These are phyloP conservation scores for Apiospora phragmitis DNA, from an alignment of 2,329 filamentous ascomycete genomes.

Conservation along the genomic window DNA sequence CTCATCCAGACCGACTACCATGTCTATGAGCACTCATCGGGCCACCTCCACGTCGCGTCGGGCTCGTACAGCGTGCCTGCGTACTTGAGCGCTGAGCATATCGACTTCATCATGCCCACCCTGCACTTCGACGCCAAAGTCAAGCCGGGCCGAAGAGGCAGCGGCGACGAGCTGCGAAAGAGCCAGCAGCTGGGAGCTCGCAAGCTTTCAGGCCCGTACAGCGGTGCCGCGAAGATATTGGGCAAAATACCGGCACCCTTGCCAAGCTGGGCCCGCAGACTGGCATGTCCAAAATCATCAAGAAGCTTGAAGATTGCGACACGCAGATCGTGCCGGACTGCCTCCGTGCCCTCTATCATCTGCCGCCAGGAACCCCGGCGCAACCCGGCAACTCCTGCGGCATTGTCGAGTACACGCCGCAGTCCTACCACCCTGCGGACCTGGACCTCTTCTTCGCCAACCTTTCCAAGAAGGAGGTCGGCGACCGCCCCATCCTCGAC, in stretches of 20 bases:
- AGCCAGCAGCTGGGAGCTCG: constrained; percentile 15
- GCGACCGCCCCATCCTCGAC: constrained; percentile 26
- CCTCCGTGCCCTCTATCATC: neutral
- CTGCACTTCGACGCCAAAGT: constrained; percentile 36
- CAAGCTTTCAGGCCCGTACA: neutral
- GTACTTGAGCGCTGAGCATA: constrained; percentile 32
- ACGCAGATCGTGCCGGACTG: constrained; percentile 49
- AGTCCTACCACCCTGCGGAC: constrained; percentile 31
- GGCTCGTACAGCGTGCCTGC: constrained; percentile 8
- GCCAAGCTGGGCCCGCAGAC: constrained; percentile 14
- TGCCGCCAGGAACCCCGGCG: constrained; percentile 23
- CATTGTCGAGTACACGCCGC: constrained; percentile 28
- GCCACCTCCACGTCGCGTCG: constrained; percentile 3
- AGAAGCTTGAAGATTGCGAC: constrained; percentile 43
- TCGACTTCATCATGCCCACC: constrained; percentile 52
- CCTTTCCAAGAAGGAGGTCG: constrained; percentile 22
- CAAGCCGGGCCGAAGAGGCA: neutral
- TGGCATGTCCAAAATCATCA: constrained; percentile 23
- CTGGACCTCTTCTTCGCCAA: constrained; percentile 28
- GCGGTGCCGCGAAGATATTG: neutral
- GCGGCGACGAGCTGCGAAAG: neutral
- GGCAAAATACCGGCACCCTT: neutral
- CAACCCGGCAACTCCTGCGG: constrained; percentile 22
- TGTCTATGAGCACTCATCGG: constrained; percentile 17
- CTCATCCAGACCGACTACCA: constrained; percentile 15